Conservation (phyloP, 2,329 filamentous ascomycete species). For the Scleromitrula shiraiana region DNA sequence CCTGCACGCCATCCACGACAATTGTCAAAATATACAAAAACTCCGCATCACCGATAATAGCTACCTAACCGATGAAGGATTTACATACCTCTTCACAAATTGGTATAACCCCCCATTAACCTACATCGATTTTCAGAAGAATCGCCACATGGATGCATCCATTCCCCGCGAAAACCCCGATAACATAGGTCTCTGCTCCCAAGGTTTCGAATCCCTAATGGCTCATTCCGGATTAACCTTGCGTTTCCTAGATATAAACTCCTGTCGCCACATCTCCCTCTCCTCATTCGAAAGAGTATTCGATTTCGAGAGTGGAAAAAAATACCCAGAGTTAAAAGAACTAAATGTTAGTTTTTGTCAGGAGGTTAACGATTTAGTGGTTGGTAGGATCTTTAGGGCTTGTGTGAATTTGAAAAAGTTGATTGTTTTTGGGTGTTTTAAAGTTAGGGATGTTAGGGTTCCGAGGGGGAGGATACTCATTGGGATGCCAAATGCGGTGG, state of each 20-base stretch:
- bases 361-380: slow-evolving; percentile 55
- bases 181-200: slow-evolving; percentile 63
- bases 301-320: slow-evolving; percentile 50
- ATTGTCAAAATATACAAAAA: slow-evolving; percentile 63
- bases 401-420: slow-evolving; percentile 54
- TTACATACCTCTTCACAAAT: slow-evolving; percentile 60
- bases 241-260: slow-evolving; percentile 65
- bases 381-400: slow-evolving; percentile 54
- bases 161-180: slow-evolving; percentile 58
- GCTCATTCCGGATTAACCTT: slow-evolving; percentile 65
- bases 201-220: slow-evolving; percentile 77
- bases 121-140: slow-evolving; percentile 68
- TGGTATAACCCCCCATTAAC: slow-evolving; percentile 69
- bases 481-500: slow-evolving; percentile 50
- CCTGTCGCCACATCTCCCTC: slow-evolving; percentile 72
- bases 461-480: slow-evolving; percentile 49
- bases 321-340: slow-evolving; percentile 60
- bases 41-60: slow-evolving; percentile 76
- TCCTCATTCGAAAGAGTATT: slow-evolving; percentile 71
- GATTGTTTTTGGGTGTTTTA: slow-evolving; percentile 60
- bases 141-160: slow-evolving; percentile 66
- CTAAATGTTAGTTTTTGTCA: slow-evolving; percentile 75
- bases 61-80: slow-evolving; percentile 66
- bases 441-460: slow-evolving; percentile 45
- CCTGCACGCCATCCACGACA: slow-evolving; percentile 60